phyloP scores from a whole-genome alignment of 2,329 filamentous ascomycete species.

The Fusarium torulosum region DNA sequence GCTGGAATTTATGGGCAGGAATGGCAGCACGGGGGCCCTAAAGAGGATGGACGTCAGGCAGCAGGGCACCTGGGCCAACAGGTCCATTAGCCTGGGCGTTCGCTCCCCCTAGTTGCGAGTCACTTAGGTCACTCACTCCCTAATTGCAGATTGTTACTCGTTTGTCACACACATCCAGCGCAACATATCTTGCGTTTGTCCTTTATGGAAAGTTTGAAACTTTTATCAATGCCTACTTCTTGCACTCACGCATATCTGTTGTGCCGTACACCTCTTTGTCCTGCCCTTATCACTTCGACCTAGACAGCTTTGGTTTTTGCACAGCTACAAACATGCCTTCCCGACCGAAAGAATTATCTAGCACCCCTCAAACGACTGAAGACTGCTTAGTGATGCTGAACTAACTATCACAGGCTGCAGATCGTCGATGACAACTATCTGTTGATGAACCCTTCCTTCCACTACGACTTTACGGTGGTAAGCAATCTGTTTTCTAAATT shows the following conservation, averaged over 20 bases:
- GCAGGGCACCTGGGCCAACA: background rate
- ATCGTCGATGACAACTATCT: no score
- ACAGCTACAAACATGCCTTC: background rate
- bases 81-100: background rate
- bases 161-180: accelerated
- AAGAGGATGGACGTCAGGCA: background rate
- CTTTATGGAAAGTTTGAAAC: background rate
- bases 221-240: accelerated
- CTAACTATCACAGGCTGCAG: no score
- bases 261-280: no score
- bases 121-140: background rate
- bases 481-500: no score
- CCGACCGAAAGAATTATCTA: background rate
- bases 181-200: background rate
- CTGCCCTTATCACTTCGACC: no score
- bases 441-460: no score
- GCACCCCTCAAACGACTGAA: background rate
- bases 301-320: background rate
- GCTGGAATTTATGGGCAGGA: background rate
- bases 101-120: background rate
- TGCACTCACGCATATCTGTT: no score
- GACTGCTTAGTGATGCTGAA: no score
- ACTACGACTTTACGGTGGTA: no score
- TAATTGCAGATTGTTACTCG: background rate
- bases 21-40: background rate